These are phyloP conservation scores for Leucosporidium creatinivorum DNA, from an alignment of 768 basidiomycete species.

Conservation along the genomic window DNA sequence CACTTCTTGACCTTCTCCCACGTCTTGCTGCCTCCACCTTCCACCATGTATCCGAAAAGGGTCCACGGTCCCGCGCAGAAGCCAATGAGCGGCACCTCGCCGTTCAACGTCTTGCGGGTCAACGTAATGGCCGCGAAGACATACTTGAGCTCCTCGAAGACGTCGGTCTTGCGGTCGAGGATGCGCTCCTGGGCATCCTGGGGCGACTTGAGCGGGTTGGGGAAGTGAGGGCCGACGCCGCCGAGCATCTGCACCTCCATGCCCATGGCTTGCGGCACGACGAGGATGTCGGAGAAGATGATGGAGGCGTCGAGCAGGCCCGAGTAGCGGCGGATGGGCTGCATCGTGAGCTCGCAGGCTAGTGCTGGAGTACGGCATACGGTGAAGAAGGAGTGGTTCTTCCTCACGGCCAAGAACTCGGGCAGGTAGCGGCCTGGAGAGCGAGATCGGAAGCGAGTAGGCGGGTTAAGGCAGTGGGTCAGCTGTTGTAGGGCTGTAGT, in stretches of 20 bases:
- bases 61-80: constrained; percentile 99
- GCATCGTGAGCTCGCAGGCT: constrained; percentile 80
- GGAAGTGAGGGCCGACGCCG: constrained; percentile 66
- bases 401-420: constrained; percentile 81
- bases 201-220: constrained; percentile 72
- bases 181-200: constrained; percentile 65
- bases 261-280: constrained; percentile 95
- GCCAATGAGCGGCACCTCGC: constrained; percentile 90
- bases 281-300: constrained; percentile 97
- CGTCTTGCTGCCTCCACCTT: constrained; percentile 87
- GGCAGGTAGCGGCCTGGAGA: constrained; percentile 25
- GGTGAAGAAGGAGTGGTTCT: constrained; percentile 86
- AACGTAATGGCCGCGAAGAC: constrained; percentile 85
- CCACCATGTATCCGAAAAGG: constrained; percentile 95
- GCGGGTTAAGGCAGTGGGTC: neutral
- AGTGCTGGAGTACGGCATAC: constrained; percentile 86
- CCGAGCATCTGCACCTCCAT: constrained; percentile 88
- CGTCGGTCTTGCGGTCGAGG: constrained; percentile 67
- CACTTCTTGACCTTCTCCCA: constrained; percentile 87
- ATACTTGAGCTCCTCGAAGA: constrained; percentile 69
- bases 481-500: neutral
- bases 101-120: constrained; percentile 70
- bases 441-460: no score
- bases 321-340: constrained; percentile 81
- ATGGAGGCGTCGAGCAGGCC: constrained; percentile 89